Conservation (phyloP, 345 rosid genomes). For the Orychophragmus violaceus region DNA sequence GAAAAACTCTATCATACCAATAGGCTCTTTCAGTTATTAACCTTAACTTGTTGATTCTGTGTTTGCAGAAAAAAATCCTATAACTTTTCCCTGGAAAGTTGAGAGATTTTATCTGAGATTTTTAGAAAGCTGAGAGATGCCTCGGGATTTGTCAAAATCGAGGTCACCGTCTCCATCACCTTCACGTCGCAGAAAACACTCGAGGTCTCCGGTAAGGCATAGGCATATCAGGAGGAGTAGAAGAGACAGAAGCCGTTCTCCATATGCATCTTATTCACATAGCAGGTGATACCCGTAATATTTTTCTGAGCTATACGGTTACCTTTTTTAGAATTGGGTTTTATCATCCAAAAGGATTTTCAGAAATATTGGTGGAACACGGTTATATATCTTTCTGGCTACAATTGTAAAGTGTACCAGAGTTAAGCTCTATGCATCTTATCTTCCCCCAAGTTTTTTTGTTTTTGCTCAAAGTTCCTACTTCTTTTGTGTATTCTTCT, state of each 20-base stretch:
- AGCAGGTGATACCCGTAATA: slow-evolving; percentile 72
- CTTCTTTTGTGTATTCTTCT: background rate
- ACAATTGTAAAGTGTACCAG: slow-evolving; percentile 24
- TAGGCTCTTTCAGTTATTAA: background rate
- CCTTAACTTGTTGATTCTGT: background rate
- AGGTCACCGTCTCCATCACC: slow-evolving; percentile 75
- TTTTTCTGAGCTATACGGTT: slow-evolving; percentile 3
- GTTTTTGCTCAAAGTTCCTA: background rate
- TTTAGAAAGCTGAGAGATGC: slow-evolving; percentile 42
- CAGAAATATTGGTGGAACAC: slow-evolving; percentile 39
- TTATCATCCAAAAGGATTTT: slow-evolving; percentile 12
- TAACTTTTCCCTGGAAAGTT: too few species aligned
- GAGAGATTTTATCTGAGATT: background rate
- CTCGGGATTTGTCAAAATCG: slow-evolving; percentile 67
- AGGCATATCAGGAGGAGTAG: slow-evolving; percentile 72
- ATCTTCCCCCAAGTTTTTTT: slow-evolving; percentile 14
- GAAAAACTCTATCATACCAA: too few species aligned
- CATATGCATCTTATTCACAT: slow-evolving; percentile 60
- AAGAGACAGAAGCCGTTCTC: slow-evolving; percentile 77
- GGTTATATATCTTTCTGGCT: slow-evolving; percentile 15
- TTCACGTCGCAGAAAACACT: slow-evolving; percentile 55
- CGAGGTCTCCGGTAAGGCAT: slow-evolving; percentile 65
- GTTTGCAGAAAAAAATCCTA: slow-evolving; percentile 11
- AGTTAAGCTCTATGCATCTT: slow-evolving; percentile 28
- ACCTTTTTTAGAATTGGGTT: slow-evolving; percentile 9